Percentiles rank a stretch among this genome's conserved stretches.
phyloP scores from a whole-genome alignment of 2,329 filamentous ascomycete species.

The Fusarium longipes region DNA sequence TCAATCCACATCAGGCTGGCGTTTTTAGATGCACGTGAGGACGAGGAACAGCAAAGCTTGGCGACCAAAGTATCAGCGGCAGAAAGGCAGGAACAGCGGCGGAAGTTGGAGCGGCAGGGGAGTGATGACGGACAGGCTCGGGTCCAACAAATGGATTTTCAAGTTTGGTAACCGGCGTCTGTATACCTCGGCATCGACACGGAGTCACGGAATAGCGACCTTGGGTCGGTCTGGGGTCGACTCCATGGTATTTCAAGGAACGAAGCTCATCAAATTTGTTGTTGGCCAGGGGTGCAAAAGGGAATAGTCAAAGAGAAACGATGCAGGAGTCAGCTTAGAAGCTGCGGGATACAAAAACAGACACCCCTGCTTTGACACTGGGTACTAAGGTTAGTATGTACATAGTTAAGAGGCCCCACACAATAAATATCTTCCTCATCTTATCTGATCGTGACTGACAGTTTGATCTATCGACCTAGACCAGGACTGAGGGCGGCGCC shows the following conservation, averaged over 20 bases:
- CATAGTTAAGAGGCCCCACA: constrained; percentile 31
- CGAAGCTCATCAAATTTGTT: neutral
- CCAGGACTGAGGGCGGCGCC: constrained; percentile 24
- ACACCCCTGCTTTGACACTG: constrained; percentile 8
- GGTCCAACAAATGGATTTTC: constrained; percentile 44
- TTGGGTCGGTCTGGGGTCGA: neutral
- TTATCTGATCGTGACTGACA: constrained; percentile 46
- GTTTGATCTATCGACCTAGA: constrained; percentile 32
- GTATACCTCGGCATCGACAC: constrained; percentile 11
- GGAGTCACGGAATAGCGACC: constrained; percentile 7
- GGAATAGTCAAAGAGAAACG: neutral
- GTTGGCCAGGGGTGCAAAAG: constrained; percentile 3
- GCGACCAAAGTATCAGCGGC: constrained; percentile 31
- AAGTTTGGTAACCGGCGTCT: constrained; percentile 37
- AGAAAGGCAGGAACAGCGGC: constrained; percentile 34
- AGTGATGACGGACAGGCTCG: constrained; percentile 38
- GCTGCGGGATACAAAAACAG: constrained; percentile 24
- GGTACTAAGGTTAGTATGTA: neutral
- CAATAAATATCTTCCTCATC: constrained; percentile 39
- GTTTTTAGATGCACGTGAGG: constrained; percentile 35
- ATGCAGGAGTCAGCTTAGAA: neutral
- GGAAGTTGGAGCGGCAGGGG: constrained; percentile 27
- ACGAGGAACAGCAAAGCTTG: constrained; percentile 37
- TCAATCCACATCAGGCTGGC: constrained; percentile 35
- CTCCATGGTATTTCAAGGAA: constrained; percentile 9